Evolutionary conservation across 345 rosid species (phyloP).

Genomic region (Toxicodendron radicans): DNA sequence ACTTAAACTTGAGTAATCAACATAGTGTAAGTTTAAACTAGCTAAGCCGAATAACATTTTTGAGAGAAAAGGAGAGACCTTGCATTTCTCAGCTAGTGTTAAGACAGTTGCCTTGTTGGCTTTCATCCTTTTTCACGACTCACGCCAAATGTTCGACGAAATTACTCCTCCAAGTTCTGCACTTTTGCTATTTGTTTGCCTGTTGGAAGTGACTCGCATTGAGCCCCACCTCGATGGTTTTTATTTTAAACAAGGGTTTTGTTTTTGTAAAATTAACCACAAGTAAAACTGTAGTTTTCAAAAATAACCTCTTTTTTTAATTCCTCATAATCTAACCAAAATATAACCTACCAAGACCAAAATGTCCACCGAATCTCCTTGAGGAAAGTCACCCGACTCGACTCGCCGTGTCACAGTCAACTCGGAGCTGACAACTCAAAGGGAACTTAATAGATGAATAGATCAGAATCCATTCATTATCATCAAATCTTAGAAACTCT

Average conservation of each 20-base stretch:
- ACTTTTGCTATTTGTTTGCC: background rate
- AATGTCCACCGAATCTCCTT: background rate
- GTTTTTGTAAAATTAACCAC: background rate
- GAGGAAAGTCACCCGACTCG: background rate
- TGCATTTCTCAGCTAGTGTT: slow-evolving; percentile 70
- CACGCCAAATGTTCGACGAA: slow-evolving; percentile 56
- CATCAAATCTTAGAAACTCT: background rate
- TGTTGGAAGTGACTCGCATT: background rate
- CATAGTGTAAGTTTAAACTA: no score
- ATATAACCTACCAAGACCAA: background rate
- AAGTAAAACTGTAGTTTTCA: background rate
- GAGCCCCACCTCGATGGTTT: background rate
- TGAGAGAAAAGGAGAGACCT: slow-evolving; percentile 37
- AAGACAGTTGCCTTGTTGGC: slow-evolving; percentile 48
- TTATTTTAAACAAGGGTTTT: background rate
- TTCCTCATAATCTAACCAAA: no score
- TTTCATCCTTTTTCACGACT: slow-evolving; percentile 44
- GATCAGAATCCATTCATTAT: no score
- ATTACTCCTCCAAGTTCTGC: slow-evolving; percentile 26
- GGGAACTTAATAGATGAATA: no score
- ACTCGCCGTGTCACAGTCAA: no score
- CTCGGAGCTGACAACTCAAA: no score
- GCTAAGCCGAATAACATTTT: background rate
- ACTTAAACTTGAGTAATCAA: background rate
- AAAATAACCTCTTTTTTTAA: background rate